Evolutionary conservation across 352 stramenopile species (phyloP), one percentile per base, ranked within the genome.

Genomic region (Phytophthora hibernalis): DNA sequence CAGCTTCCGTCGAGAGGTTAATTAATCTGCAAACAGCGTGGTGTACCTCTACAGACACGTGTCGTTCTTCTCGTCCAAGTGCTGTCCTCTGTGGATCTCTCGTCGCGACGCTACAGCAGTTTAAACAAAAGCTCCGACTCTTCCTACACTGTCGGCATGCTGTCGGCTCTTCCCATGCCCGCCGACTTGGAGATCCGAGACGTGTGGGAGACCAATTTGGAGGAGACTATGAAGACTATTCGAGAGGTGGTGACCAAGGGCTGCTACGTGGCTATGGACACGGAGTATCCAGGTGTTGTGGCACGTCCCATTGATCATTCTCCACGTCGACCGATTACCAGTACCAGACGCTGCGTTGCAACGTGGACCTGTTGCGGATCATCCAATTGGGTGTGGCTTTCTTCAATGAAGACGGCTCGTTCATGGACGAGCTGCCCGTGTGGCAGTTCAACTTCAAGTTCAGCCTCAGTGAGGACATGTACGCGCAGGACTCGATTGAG

Each of bases 391-490:
- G 98, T 55, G 79, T 99, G 12, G 90, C 92, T 20, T 99, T 99
- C 67, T 97, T 97, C 43, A 96, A 99, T 72, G 96, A 98, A 49
- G 83, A 98, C 70, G 95, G 93, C 26, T 91, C 98, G 61, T 98
- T 98, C 72, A 97, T 98, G 73, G 77, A 83, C 44, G 96, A 96
- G 54, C 96, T 98, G 82, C 96, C 95, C 4, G 98, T 98, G 70
- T 99, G 96, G 96, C 98, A 99, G 82, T 99, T 99, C 84, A 99
- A 99, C 85, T 99, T 99, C 82, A 97, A 98, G 77, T 99, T 99
- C 72, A 97, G 90, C 66, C 72, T 99, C 28, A 83, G 92, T 57
- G 97, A 99, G 67, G 98, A 99, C 85, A 99, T 99, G 93, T 99
- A 99, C 87, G 97, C 97, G 26, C 97, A 99, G 72, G 97, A 99